Base-by-base conservation (phyloP, 2,329 filamentous ascomycete species). In the Aspergillus ustus region DNA sequence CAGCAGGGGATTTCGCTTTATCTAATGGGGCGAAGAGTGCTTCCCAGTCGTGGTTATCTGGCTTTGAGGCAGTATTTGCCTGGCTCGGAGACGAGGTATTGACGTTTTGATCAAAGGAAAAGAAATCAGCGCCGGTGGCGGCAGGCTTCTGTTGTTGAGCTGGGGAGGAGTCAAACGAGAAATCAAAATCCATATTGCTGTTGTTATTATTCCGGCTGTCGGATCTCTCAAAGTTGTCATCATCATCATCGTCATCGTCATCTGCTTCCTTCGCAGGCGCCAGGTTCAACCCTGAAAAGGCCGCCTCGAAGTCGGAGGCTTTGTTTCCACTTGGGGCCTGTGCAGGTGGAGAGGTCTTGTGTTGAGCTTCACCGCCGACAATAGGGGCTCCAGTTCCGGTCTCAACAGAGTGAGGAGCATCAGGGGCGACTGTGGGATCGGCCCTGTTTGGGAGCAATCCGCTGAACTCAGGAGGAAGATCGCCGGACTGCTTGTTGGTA, bases 1-100 rank as follows among this genome's bases (percentile, higher is more conserved):
- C 63, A 17, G 63, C 65, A 25, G 62, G 69, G n/a, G 54, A 66
- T 48, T 72, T 69, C 48, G 70, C 63, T 13, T 72, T 85, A 69
- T 94, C 91, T 7, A 96, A 81, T 28, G 89, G 89, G 1, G 91
- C 90, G 78, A 98, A 98, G 59, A 98, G 92, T 44, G 92, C 91
- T 72, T 98, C 94, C 95, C 95, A 98, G 75, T 98, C 94, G 69
- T 96, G 91, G 37, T 80, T 76, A 1, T 77, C 73, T 25, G 76
- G 73, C 62, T 78, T 77, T 48, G 77, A 67, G 49, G 75, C 73
- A 52, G 76, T 72, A 61, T 79, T 73, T 50, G 75, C 72, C 57
- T 81, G 73, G 58, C 78, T 66, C 46, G 75, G 59, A n/a, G 76
- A 63, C 34, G 73, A 60, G 1, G 72, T 64, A 25, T 66, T 60